These are phyloP conservation scores for Reutealis trisperma DNA, from an alignment of 345 rosid genomes.

Conservation along the genomic window DNA sequence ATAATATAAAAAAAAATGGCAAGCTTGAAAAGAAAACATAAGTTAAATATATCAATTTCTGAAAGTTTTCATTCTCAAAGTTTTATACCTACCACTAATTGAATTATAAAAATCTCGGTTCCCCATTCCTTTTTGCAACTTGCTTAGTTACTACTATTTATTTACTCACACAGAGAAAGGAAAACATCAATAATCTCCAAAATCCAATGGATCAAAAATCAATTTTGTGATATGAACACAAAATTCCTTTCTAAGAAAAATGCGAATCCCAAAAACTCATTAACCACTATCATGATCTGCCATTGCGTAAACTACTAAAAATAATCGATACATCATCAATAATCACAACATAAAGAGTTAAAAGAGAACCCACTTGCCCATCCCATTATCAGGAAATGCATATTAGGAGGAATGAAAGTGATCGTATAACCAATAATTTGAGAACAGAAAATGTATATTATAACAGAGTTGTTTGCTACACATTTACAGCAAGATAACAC, in stretches of 20 bases:
- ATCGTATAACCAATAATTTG: neutral
- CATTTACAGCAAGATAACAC: neutral
- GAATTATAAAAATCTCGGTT: neutral
- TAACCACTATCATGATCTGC: neutral
- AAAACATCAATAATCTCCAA: neutral
- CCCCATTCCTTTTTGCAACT: neutral
- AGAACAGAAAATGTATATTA: slow-evolving; percentile 1
- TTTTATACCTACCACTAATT: neutral
- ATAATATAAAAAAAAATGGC: too few species aligned
- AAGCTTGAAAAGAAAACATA: neutral
- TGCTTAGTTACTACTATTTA: neutral
- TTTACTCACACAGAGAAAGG: neutral
- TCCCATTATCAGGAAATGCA: slow-evolving; percentile 1
- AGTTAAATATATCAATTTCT: neutral
- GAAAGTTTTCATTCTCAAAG: neutral
- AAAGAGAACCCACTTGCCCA: neutral
- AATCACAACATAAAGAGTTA: neutral
- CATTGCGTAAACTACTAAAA: too few species aligned
- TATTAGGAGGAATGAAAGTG: neutral
- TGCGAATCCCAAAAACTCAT: neutral
- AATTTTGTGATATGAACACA: neutral
- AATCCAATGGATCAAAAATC: neutral
- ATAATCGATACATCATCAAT: neutral
- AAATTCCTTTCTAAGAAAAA: neutral
- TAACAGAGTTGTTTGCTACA: neutral